These are phyloP conservation scores for Ganoderma leucocontextum DNA, from an alignment of 1,284 basidiomycete genomes.

Conservation along the genomic window DNA sequence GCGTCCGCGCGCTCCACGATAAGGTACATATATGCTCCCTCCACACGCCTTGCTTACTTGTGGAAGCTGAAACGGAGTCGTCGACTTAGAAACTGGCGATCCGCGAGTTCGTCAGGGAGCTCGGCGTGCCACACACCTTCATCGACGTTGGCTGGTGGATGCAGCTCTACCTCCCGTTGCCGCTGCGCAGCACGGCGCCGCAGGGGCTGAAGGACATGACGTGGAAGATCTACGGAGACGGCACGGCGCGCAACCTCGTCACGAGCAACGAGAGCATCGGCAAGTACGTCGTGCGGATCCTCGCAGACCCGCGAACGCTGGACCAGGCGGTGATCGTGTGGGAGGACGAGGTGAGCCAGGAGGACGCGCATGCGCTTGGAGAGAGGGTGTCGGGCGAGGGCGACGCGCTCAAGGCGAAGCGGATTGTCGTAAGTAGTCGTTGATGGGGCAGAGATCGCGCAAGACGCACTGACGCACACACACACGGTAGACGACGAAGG, in stretches of 20 bases:
- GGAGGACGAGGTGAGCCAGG: conserved; percentile 37
- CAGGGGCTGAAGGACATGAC: conserved; percentile 1
- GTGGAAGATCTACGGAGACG: conserved; percentile 22
- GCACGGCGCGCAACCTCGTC: conserved; percentile 27
- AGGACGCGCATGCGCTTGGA: conserved; percentile 27
- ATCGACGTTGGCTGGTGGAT: conserved; percentile 41
- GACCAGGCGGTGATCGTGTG: conserved; percentile 39
- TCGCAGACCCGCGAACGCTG: conserved; percentile 39
- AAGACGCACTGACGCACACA: too few relatives aligned
- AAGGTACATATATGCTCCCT: conserved; percentile 17
- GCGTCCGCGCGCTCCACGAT: conserved; percentile 28
- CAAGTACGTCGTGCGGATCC: conserved; percentile 34
- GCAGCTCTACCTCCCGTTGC: conserved; percentile 33
- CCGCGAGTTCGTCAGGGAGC: conserved; percentile 26
- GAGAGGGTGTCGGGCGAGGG: conserved; percentile 31
- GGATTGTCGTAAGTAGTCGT: conserved; percentile 23
- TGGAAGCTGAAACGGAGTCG: not conserved
- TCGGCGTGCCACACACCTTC: conserved; percentile 35
- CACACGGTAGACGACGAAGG: conserved; percentile 19
- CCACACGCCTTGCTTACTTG: not conserved
- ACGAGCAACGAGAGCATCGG: conserved; percentile 34
- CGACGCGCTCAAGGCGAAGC: conserved; percentile 18
- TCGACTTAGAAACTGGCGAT: conserved; percentile 35
- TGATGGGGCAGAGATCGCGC: too few relatives aligned
- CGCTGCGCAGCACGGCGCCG: conserved; percentile 3